Base-by-base conservation (phyloP, 257 asterid species). In the Capsicum pubescens region DNA sequence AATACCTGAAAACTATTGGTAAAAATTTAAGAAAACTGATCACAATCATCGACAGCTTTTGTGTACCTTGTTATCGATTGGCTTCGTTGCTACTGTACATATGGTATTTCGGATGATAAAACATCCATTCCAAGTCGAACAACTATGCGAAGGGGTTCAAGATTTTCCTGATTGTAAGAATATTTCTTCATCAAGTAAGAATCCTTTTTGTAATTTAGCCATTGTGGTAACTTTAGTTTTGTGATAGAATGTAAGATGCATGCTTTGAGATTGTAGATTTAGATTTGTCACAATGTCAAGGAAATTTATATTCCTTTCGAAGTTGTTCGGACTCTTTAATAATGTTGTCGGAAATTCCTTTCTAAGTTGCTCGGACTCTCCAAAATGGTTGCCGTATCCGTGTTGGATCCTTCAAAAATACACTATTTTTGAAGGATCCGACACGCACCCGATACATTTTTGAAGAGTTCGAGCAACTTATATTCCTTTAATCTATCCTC, bases 1-100 rank as follows among this genome's bases (percentile, higher is more conserved):
- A 91, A 92, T 80, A 61, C 93, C 52, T 92, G 88, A 90, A 61
- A 15, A 44, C 57, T n/a, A 13, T 13, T 7, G 2, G 69, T 3
- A 68, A 39, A 71, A 64, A 50, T 8, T 66, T 58, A 79, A 61
- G 67, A 48, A 61, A 82, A 67, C 52, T 12, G 12, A 50, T 82
- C 46, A 36, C 69, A 17, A 55, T 54, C 64, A 46, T 76, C 63
- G 9, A 15, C 48, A 26, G 50, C 39, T 82, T 17, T 66, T 67
- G 4, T 13, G 2, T 54, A 35, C 57, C 54, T 32, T 54, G 19
- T 82, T 55, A 39, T 81, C 81, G 72, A 81, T 76, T 48, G 81
- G 78, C 88, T 63, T 85, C 55, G 64, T 63, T 84, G 86, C 67
- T 84, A 8, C 85, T 84, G 87, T 85, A 84, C 71, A 83, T 85